phyloP scores from a whole-genome alignment of 768 basidiomycete species.

The Rhodotorula diobovata region DNA sequence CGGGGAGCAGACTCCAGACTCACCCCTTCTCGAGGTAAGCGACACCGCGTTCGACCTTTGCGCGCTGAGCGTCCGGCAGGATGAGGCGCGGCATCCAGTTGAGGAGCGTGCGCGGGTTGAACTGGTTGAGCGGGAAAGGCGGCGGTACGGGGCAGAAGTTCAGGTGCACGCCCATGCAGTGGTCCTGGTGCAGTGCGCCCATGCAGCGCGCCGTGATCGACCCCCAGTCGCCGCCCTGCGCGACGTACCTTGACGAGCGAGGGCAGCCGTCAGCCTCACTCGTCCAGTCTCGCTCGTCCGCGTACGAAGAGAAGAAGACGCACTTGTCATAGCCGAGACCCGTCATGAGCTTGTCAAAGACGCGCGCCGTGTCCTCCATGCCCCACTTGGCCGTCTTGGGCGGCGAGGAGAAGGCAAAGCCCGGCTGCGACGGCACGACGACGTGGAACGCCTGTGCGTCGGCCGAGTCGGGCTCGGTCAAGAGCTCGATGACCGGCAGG shows the following conservation, averaged over 20 bases:
- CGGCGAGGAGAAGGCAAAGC: constrained; percentile 33
- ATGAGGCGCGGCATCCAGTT: constrained; percentile 17
- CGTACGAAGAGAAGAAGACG: neutral
- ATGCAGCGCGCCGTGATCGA: constrained; percentile 23
- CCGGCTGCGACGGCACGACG: constrained; percentile 39
- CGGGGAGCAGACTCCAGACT: neutral
- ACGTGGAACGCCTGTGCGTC: constrained; percentile 32
- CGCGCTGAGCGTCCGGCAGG: constrained; percentile 7
- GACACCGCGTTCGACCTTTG: neutral
- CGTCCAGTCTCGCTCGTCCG: neutral
- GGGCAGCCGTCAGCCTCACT: too few species aligned
- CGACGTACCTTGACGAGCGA: constrained; percentile 3
- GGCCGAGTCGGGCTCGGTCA: constrained; percentile 1
- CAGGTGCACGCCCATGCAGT: constrained; percentile 33
- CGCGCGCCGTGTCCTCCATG: constrained; percentile 31
- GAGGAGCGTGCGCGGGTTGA: constrained; percentile 21
- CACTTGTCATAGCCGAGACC: constrained; percentile 24
- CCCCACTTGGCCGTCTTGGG: constrained; percentile 20
- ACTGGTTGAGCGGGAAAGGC: constrained; percentile 1
- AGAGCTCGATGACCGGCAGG: constrained; percentile 22
- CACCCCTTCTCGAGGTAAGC: constrained; percentile 22
- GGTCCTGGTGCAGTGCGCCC: constrained; percentile 6
- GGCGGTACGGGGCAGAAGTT: constrained; percentile 28
- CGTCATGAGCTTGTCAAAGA: constrained; percentile 40
- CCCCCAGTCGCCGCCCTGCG: constrained; percentile 34